Evolutionary conservation across 768 basidiomycete species (phyloP), one percentile per base, ranked within the genome.

Genomic region (Cubamyces lactineus): DNA sequence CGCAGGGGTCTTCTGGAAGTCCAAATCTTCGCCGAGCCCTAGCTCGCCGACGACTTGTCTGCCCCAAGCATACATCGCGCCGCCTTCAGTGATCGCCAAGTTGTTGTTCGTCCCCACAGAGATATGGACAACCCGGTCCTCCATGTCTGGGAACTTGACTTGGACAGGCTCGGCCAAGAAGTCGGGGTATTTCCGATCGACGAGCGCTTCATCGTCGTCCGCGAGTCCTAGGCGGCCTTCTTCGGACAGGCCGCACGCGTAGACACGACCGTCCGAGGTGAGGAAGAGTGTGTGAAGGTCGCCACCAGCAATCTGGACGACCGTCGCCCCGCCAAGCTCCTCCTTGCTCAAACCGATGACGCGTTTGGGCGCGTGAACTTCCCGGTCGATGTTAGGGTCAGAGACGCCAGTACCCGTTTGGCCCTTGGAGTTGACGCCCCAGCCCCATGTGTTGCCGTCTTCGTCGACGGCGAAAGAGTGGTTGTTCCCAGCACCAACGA

Each of bases 401-500:
- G 78, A 68, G 63, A 74, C 71, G 8, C 78, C 80, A 0, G 89
- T 87, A 34, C 91, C 91, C 1, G 85, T 86, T 74, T 93, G 91
- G 28, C 89, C 95, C 88, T 83, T 91, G 75, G 79, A 92, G 74
- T 98, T 97, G 61, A 95, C 79, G n/a, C 96, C 96, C 96, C 96
- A 98, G 13, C 86, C 94, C 87, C 89, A 98, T 9, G 96, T 90
- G 51, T 82, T 84, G 28, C 94, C 95, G 6, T 80, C 77, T 54
- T 89, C 84, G 72, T 94, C 89, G 59, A 98, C 86, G 2, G 95
- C 96, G 69, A 97, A 98, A 0, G 94, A 96, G 69, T 92, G 90
- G 74, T 87, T 92, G 53, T 82, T 82, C 7, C 96, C 96, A 0
- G 94, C 84, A 4, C 94, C 94, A 63, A 98, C 78, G 43, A 76